Conservation (phyloP, 768 basidiomycete species). For the Pisolithus marmoratus region DNA sequence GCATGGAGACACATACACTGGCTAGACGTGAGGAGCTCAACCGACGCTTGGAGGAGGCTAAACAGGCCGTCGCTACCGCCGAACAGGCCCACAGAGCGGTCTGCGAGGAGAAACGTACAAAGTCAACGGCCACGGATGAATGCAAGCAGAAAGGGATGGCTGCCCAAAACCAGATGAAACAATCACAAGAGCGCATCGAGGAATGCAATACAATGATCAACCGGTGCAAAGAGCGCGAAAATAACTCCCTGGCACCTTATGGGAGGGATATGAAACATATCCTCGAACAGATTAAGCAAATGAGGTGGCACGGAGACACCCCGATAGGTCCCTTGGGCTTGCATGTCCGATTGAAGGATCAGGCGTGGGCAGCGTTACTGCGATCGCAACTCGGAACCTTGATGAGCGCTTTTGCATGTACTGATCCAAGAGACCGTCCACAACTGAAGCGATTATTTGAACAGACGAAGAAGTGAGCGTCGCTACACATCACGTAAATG, state of each 20-base stretch:
- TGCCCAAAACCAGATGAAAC: conserved; percentile 27
- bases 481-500: conserved; percentile 6
- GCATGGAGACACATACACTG: conserved; percentile 52
- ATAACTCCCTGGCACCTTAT: conserved; percentile 56
- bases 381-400: conserved; percentile 49
- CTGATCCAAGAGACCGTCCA: conserved; percentile 56
- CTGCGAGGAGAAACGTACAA: conserved; percentile 28
- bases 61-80: conserved; percentile 31
- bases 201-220: conserved; percentile 46
- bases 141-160: conserved; percentile 32
- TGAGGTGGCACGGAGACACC: conserved; percentile 56
- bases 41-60: conserved; percentile 43
- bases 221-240: conserved; percentile 44
- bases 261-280: conserved; percentile 57
- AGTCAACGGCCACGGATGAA: conserved; percentile 24
- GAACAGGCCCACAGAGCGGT: conserved; percentile 32
- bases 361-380: conserved; percentile 62
- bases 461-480: conserved; percentile 57
- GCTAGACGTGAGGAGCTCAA: conserved; percentile 56
- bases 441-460: conserved; percentile 53
- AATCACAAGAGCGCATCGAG: conserved; percentile 37
- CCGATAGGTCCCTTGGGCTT: conserved; percentile 80
- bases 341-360: conserved; percentile 69
- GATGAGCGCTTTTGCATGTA: conserved; percentile 71
- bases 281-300: conserved; percentile 43